These are phyloP conservation scores for Fraxinus americana DNA, from an alignment of 257 asterid species.

Conservation along the genomic window DNA sequence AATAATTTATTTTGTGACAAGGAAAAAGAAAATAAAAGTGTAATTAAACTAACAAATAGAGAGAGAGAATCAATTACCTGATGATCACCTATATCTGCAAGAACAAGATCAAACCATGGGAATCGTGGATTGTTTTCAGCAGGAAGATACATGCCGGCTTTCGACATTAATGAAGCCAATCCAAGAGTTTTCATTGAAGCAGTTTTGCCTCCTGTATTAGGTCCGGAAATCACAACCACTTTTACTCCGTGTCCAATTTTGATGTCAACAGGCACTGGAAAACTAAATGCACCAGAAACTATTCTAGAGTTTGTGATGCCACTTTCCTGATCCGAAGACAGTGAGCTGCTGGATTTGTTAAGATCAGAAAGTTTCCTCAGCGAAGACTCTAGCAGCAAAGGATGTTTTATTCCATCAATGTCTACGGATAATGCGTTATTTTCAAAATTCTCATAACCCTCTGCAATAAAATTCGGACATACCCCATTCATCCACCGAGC, in stretches of 20 bases:
- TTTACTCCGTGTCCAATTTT: conserved; percentile 61
- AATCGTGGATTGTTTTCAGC: conserved; percentile 68
- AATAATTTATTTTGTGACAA: conserved; percentile 15
- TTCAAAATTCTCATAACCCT: conserved; percentile 34
- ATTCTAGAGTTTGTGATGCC: conserved; percentile 29
- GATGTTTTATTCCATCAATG: conserved; percentile 69
- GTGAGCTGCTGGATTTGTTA: conserved; percentile 29
- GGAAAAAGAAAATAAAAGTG: conserved; percentile 19
- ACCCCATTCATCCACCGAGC: conserved; percentile 79
- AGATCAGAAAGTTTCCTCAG: conserved; percentile 39
- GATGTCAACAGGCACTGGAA: conserved; percentile 87
- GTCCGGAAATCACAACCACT: conserved; percentile 90
- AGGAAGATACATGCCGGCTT: conserved; percentile 93
- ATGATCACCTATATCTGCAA: conserved; percentile 93
- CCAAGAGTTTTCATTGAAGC: conserved; percentile 96
- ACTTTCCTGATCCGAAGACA: conserved; percentile 38
- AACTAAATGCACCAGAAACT: conserved; percentile 33
- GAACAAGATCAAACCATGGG: conserved; percentile 96
- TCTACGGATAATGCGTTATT: conserved; percentile 47
- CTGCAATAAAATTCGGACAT: conserved; percentile 63
- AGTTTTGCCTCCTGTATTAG: conserved; percentile 98
- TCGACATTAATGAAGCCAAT: conserved; percentile 76
- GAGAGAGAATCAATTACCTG: conserved; percentile 60
- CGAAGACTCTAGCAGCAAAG: conserved; percentile 76
- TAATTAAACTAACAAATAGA: conserved; percentile 15